Evolutionary conservation across 2,329 filamentous ascomycete species (phyloP), one percentile per base, ranked within the genome.

Genomic region (Blastomyces parvus): DNA sequence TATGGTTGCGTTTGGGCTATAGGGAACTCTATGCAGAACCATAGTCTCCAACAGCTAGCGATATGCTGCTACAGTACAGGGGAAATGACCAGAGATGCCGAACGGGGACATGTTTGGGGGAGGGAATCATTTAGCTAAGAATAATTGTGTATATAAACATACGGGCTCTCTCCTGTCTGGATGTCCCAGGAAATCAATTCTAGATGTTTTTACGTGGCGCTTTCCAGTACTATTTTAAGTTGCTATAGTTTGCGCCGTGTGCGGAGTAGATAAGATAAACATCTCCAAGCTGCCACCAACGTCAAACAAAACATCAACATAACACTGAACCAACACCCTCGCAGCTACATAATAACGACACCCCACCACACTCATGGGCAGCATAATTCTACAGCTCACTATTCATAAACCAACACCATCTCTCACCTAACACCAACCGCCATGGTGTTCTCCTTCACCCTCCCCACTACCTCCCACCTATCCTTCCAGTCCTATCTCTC

Each of bases 361-460:
- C 22, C 22, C 25, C 22, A 48, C 38, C 58, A 48, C 33, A 8
- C 9, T 50, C 33, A 27, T 14, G 38, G 38, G 11, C 13, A 40
- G 22, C 17, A 27, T 25, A n/a, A 42, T 36, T 38, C 36, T 56
- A 42, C 57, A 61, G 60, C 33, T 56, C 52, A 17, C 36, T 42
- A 25, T 27, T 27, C 14, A 25, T 38, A 27, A 42, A 57, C n/a
- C 9, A 40, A 57, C 19, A 17, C 33, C 14, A 56, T 38, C 59
- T 4, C 19, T 17, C 11, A 30, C 11, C 36, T 27, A n/a, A 48
- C 44, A 25, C 42, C 53, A 13, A 42, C 14, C 60, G 59, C 40
- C 55, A 97, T 97, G 94, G 92, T 93, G 40, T 97, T 90, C 73
- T 88, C 89, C 14, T 97, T 96, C 72, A 79, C 84, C 13, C 85